phyloP scores from a whole-genome alignment of 2,329 filamentous ascomycete genomes.

The Nemania sp. region DNA sequence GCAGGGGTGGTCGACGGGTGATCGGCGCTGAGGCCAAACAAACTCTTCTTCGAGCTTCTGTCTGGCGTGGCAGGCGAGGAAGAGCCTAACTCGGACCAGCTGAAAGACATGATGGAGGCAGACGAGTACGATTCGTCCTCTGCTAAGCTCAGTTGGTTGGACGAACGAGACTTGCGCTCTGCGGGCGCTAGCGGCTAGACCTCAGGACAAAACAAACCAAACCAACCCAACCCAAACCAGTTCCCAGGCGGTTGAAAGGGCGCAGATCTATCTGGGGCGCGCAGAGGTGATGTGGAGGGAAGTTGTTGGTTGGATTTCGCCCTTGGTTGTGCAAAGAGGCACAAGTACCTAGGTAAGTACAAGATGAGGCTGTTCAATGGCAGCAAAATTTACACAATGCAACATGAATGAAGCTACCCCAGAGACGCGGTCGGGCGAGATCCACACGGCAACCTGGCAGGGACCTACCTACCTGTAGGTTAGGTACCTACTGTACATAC shows the following conservation, averaged over 20 bases:
- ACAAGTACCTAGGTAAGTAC: neutral
- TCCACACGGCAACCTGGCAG: constrained; percentile 8
- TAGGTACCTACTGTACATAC: neutral
- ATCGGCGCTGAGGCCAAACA: constrained; percentile 56
- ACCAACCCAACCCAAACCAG: too few species aligned
- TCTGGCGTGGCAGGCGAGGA: constrained; percentile 65
- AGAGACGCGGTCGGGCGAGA: constrained; percentile 30
- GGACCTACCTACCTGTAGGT: neutral
- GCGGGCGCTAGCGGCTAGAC: constrained; percentile 7
- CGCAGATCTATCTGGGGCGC: constrained; percentile 1
- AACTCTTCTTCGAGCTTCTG: constrained; percentile 51
- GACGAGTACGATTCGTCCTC: constrained; percentile 32
- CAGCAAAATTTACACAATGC: constrained; percentile 33
- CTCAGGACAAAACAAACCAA: constrained; percentile 9
- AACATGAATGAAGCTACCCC: constrained; percentile 30
- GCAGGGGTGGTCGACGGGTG: constrained; percentile 66
- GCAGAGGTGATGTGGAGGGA: neutral
- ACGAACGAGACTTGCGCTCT: constrained; percentile 21
- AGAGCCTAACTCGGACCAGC: constrained; percentile 57
- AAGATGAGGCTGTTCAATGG: neutral
- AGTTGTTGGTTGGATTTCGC: constrained; percentile 5
- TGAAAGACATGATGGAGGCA: constrained; percentile 48
- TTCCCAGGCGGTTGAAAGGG: constrained; percentile 3
- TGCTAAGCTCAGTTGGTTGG: constrained; percentile 6
- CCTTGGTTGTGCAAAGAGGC: constrained; percentile 10